phyloP scores from a whole-genome alignment of 2,329 filamentous ascomycete genomes.

The Ophiostoma piceae region DNA sequence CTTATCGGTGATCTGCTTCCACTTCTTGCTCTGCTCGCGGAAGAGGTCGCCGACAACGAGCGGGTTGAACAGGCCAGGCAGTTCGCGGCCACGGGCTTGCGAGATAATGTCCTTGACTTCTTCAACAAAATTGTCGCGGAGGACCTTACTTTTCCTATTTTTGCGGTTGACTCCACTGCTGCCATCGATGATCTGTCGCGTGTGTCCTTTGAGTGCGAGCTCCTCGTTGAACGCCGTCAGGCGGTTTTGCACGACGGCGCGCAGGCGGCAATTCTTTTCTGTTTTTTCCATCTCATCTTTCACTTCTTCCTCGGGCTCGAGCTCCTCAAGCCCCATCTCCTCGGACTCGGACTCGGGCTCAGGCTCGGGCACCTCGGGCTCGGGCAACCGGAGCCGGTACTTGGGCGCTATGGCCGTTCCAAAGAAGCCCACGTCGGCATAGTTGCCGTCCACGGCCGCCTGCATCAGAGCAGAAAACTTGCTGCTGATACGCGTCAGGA shows the following conservation, averaged over 20 bases:
- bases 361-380: too few species aligned
- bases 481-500: neutral
- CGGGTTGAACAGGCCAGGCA: neutral
- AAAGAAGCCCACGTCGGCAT: neutral
- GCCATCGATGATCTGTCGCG: neutral
- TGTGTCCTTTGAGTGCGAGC: neutral
- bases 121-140: neutral
- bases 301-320: neutral
- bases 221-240: neutral
- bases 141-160: neutral
- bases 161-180: neutral
- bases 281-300: neutral
- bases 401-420: neutral
- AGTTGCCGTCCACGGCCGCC: neutral
- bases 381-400: too few species aligned
- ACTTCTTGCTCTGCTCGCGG: slow-evolving; percentile 1
- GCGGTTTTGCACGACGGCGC: neutral
- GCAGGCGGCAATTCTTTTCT: neutral
- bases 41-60: neutral
- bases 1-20: neutral
- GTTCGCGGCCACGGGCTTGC: neutral
- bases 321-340: too few species aligned
- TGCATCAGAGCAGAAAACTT: neutral
- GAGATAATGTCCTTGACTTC: neutral
- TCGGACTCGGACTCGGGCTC: too few species aligned